Evolutionary conservation across 2,329 filamentous ascomycete genomes (phyloP), one percentile per base, ranked within the genome.

Genomic region (Sporothrix dimorphospora): DNA sequence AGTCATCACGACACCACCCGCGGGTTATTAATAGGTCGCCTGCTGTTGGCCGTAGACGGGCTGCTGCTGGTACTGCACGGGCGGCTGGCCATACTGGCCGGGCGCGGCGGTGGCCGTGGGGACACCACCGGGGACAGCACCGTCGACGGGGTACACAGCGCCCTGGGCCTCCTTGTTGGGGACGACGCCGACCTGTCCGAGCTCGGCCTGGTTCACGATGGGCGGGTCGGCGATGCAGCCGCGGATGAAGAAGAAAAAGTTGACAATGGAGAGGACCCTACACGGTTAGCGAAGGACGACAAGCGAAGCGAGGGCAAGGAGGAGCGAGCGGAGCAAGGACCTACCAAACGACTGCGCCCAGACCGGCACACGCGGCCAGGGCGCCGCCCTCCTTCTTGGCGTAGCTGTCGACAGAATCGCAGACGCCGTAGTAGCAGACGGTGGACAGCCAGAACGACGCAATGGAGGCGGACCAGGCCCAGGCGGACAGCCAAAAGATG

Each of bases 191-290:
- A 74, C 59, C 38, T 72, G 72, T 67, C 72, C 74, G n/a, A 74
- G 73, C 70, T 74, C 73, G 49, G 73, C 72, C 63, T 72, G 71
- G 72, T 61, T 30, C 42, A 27, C 12, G 19, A 40, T 47, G 7
- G 40, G 45, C 12, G 30, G 38, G 66, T 72, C 72, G n/a, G 49
- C 12, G 24, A 72, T 38, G 69, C 72, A 72, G 1, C 73, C 74
- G 24, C 71, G 73, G 75, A 81, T 77, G 77, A 83, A 84, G 76
- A 82, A 80, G 61, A 80, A 76, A 57, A 83, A 72, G 71, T 82
- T 77, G 65, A 82, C 76, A 63, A 84, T 79, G 40, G 79, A 77
- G 9, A 84, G 75, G 51, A 83, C 72, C 83, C 82, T 83, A 61
- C 5, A 27, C 38, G 9, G 61, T 69, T 45, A 61, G 65, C 14